Conservation (phyloP, 345 rosid genomes). For the Hevea brasiliensis region DNA sequence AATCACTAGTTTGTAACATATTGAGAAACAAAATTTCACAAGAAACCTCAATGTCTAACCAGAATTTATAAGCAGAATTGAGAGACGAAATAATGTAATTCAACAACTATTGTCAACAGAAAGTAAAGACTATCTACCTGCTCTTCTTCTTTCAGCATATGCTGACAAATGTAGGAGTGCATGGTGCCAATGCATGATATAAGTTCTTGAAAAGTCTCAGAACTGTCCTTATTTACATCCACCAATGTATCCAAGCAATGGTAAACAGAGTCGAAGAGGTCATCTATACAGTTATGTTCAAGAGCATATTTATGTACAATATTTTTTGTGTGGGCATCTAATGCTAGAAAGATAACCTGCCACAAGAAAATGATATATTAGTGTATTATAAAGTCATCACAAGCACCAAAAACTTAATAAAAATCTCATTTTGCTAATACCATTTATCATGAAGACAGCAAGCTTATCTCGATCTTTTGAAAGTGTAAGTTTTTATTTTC, state of each 20-base stretch:
- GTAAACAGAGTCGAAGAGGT: constrained; percentile 45
- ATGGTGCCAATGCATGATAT: constrained; percentile 44
- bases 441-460: not conserved
- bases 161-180: constrained; percentile 57
- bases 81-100: not conserved
- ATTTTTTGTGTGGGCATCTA: constrained; percentile 54
- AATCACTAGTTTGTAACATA: not conserved
- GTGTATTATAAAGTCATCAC: constrained; percentile 2
- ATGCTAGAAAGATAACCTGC: constrained; percentile 69
- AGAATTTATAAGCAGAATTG: not conserved
- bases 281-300: constrained; percentile 61
- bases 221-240: constrained; percentile 31
- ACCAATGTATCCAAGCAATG: constrained; percentile 37
- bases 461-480: not conserved
- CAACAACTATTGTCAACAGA: not conserved
- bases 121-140: constrained; percentile 42
- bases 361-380: constrained; percentile 19
- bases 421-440: not conserved
- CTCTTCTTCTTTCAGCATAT: constrained; percentile 79
- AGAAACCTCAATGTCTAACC: not conserved
- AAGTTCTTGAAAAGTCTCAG: constrained; percentile 49
- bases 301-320: constrained; percentile 59
- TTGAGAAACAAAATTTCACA: not conserved
- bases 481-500: too few relatives aligned
- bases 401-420: not conserved